Evolutionary conservation across 108 stramenopile genomes (phyloP).

Genomic region (Hondaea fermentalgiana): DNA sequence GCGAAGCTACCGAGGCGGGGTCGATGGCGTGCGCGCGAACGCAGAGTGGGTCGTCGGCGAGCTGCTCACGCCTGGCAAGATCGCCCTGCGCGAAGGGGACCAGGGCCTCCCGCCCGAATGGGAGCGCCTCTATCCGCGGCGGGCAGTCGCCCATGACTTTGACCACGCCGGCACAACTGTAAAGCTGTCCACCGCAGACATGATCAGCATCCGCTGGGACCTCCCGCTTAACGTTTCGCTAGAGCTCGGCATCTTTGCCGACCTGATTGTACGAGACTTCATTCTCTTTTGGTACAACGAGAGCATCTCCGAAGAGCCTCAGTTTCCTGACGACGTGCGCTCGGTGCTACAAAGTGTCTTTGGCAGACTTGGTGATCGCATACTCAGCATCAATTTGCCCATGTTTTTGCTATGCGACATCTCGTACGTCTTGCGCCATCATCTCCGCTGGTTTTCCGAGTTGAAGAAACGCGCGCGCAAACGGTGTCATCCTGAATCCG

Average conservation of each 20-base stretch:
- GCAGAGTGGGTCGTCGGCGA: not conserved
- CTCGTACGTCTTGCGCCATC: not conserved
- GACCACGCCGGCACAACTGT: not conserved
- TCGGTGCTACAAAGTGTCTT: not conserved
- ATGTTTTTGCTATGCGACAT: not conserved
- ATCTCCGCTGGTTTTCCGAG: conserved; percentile 12
- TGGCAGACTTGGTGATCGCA: not conserved
- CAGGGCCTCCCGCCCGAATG: not conserved
- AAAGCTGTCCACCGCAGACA: not conserved
- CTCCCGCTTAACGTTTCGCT: not conserved
- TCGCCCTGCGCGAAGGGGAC: not conserved
- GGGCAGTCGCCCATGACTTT: not conserved
- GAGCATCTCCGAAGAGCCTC: not conserved
- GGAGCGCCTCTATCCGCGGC: not conserved
- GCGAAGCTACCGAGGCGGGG: not conserved
- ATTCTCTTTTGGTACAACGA: conserved; percentile 17
- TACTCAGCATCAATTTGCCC: conserved; percentile 4
- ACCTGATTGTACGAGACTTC: not conserved
- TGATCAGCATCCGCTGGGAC: conserved; percentile 13
- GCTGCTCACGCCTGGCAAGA: not conserved
- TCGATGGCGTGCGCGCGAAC: not conserved
- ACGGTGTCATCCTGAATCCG: not conserved
- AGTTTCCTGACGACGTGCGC: conserved; percentile 17
- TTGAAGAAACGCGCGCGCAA: not conserved
- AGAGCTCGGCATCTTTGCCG: conserved; percentile 9